These are phyloP conservation scores for Heterobasidion occidentale DNA, from an alignment of 1,284 basidiomycete species.

Conservation along the genomic window DNA sequence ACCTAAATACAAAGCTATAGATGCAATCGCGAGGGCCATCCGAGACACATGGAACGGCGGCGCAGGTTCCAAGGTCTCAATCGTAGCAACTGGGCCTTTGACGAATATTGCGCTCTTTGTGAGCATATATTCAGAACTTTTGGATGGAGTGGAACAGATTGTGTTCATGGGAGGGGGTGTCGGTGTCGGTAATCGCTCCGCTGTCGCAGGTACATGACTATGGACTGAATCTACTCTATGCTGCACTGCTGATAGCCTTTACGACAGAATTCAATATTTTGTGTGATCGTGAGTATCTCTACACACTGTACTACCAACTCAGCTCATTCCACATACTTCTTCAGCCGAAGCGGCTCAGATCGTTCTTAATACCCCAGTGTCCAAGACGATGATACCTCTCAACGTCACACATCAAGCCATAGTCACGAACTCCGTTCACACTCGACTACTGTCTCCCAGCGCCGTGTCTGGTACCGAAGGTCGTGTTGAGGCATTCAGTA, in stretches of 20 bases:
- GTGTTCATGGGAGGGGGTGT: conserved; percentile 88
- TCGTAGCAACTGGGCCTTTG: conserved; percentile 75
- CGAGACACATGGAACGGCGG: conserved; percentile 47
- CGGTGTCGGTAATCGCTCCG: conserved; percentile 73
- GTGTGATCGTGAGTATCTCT: conserved; percentile 60
- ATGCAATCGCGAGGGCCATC: conserved; percentile 58
- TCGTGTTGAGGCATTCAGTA: conserved; percentile 34
- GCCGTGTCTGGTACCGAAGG: conserved; percentile 16
- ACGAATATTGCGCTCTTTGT: conserved; percentile 81
- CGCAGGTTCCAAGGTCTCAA: conserved; percentile 44
- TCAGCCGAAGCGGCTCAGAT: conserved; percentile 76
- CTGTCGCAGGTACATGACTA: conserved; percentile 49
- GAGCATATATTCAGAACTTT: conserved; percentile 59
- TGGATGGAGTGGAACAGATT: conserved; percentile 65
- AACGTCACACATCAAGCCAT: conserved; percentile 83
- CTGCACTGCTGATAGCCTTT: conserved; percentile 1
- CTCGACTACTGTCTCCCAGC: conserved; percentile 32
- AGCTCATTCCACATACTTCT: not conserved
- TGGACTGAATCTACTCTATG: not conserved
- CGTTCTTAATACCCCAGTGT: conserved; percentile 52
- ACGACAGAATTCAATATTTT: conserved; percentile 70
- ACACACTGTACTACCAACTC: not conserved
- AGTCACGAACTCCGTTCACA: conserved; percentile 46
- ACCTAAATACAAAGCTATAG: conserved; percentile 36
- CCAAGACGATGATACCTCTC: conserved; percentile 68